Evolutionary conservation across 2,329 filamentous ascomycete genomes (phyloP).

Genomic region (Exserohilum turcica): DNA sequence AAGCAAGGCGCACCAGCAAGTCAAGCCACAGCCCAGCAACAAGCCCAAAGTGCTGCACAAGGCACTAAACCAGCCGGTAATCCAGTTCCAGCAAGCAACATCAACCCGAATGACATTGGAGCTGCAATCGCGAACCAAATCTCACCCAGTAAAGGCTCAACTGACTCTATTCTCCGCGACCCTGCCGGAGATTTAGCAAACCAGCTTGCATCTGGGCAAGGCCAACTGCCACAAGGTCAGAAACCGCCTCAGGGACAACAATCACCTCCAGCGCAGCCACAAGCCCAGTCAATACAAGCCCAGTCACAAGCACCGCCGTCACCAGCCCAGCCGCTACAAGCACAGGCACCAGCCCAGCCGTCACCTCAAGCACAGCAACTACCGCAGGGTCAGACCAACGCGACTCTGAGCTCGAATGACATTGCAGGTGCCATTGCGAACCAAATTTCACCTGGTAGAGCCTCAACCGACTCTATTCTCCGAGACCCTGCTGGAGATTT

Average conservation of each 20-base stretch:
- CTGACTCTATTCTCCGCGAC: background rate
- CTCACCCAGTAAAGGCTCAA: background rate
- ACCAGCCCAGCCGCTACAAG: too few relatives aligned
- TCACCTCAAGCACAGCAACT: constrained; percentile 14
- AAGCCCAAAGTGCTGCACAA: constrained; percentile 11
- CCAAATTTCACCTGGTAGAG: constrained; percentile 2
- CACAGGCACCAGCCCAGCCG: background rate
- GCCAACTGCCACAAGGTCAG: constrained; percentile 17
- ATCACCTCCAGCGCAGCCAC: background rate
- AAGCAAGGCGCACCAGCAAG: constrained; percentile 14
- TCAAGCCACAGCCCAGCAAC: constrained; percentile 10
- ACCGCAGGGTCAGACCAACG: constrained; percentile 5
- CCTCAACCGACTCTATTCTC: background rate
- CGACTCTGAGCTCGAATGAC: background rate
- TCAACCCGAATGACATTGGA: constrained; percentile 4
- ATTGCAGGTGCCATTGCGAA: constrained; percentile 9
- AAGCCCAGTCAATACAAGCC: too few relatives aligned
- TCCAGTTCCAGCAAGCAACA: constrained; percentile 3
- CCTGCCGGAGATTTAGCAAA: constrained; percentile 13
- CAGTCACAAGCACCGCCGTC: too few relatives aligned
- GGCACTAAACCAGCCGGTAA: background rate
- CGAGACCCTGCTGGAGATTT: constrained; percentile 10
- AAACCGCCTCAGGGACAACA: background rate
- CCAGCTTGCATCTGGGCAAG: constrained; percentile 12
- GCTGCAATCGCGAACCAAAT: constrained; percentile 10